Evolutionary conservation across 1,284 basidiomycete species (phyloP).

Genomic region (Rhodotorula sp.): DNA sequence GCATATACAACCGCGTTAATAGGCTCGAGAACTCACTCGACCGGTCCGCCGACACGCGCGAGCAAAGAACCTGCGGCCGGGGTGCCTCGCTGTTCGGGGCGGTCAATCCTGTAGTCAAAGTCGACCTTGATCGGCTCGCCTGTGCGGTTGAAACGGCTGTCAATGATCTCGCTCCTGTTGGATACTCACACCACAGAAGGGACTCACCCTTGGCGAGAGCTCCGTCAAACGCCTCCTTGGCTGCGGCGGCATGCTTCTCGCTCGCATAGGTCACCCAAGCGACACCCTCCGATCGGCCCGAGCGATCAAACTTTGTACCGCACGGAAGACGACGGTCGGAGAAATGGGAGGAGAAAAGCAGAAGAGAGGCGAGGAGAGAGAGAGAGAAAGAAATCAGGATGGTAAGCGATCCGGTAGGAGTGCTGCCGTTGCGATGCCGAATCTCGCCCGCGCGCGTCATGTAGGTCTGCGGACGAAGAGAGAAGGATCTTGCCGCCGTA

Average conservation of each 20-base stretch:
- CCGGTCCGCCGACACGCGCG: slow-evolving; percentile 26
- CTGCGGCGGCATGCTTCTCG: slow-evolving; percentile 71
- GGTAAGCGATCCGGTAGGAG: slow-evolving; percentile 26
- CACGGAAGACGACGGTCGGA: slow-evolving; percentile 55
- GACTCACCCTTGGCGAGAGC: slow-evolving; percentile 80
- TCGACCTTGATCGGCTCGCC: slow-evolving; percentile 40
- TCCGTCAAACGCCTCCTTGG: slow-evolving; percentile 83
- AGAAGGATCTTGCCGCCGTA: slow-evolving; percentile 51
- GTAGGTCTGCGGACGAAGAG: background rate
- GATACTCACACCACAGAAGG: accelerated
- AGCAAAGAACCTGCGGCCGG: slow-evolving; percentile 33
- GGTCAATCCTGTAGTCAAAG: slow-evolving; percentile 33
- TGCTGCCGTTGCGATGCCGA: background rate
- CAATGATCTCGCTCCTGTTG: background rate
- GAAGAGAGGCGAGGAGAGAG: slow-evolving; percentile 39
- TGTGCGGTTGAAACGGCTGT: background rate
- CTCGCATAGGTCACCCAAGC: slow-evolving; percentile 82
- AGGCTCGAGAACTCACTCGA: slow-evolving; percentile 9
- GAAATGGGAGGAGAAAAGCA: slow-evolving; percentile 33
- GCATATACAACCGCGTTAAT: too few relatives aligned
- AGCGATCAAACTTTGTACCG: slow-evolving; percentile 77
- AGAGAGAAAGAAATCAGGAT: background rate
- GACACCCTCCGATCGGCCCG: slow-evolving; percentile 84
- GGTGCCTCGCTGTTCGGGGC: background rate
- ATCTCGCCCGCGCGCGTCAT: background rate